Percentiles rank a stretch among this genome's conserved stretches.
Conservation (phyloP, 164 flowering plant genomes). For the Dillenia turbinata region DNA sequence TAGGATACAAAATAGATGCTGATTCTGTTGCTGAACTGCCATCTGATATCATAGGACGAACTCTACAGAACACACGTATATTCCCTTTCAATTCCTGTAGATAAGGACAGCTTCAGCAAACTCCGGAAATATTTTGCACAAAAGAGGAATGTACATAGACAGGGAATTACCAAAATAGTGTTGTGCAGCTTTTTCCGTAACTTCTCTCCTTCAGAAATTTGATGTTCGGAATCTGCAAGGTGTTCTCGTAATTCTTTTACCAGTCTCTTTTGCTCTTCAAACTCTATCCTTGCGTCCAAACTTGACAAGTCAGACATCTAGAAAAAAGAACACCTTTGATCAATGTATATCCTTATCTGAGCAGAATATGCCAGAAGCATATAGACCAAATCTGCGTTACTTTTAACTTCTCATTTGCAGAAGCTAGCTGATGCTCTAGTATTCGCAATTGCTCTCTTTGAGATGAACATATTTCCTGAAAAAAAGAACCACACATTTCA, state of each 20-base stretch:
- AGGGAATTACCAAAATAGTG: slow-evolving; percentile 63
- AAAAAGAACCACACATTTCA: slow-evolving; percentile 3
- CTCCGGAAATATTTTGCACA: neutral
- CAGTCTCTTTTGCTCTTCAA: slow-evolving; percentile 52
- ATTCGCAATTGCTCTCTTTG: slow-evolving; percentile 47
- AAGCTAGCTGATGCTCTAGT: slow-evolving; percentile 53
- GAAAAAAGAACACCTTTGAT: neutral
- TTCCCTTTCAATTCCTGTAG: slow-evolving; percentile 94
- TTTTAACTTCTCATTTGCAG: slow-evolving; percentile 62
- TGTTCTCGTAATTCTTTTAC: slow-evolving; percentile 48
- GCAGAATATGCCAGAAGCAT: neutral
- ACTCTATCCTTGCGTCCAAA: slow-evolving; percentile 47
- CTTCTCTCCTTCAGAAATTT: slow-evolving; percentile 80
- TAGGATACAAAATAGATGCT: slow-evolving; percentile 59
- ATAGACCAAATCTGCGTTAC: slow-evolving; percentile 24
- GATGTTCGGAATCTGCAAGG: slow-evolving; percentile 64
- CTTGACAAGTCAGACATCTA: slow-evolving; percentile 62
- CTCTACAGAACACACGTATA: slow-evolving; percentile 95
- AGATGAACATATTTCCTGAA: slow-evolving; percentile 57
- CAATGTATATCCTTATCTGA: neutral
- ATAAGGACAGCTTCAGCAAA: slow-evolving; percentile 1
- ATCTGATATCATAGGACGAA: slow-evolving; percentile 79
- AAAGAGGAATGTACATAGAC: neutral
- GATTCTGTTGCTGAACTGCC: slow-evolving; percentile 51
- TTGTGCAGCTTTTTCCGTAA: slow-evolving; percentile 86